Evolutionary conservation across 345 rosid genomes (phyloP).

Genomic region (Aquilaria yunnanensis): DNA sequence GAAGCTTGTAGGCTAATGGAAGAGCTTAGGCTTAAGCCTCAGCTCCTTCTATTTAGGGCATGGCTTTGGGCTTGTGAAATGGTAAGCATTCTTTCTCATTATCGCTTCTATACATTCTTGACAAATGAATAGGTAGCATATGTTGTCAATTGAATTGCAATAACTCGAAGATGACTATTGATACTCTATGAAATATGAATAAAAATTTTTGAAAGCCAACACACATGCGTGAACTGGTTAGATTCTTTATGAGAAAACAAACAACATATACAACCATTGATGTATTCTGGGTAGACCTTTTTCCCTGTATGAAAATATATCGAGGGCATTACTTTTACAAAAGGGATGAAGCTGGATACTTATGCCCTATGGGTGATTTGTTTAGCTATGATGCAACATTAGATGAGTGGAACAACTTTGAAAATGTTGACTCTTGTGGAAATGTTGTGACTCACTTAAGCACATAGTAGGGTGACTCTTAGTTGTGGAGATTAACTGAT

Average conservation of each 20-base stretch:
- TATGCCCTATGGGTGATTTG: constrained; percentile 93
- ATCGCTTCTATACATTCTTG: not conserved
- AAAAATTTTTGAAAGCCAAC: no score
- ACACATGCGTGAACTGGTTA: no score
- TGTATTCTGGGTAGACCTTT: no score
- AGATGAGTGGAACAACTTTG: constrained; percentile 28
- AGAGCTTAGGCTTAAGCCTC: constrained; percentile 55
- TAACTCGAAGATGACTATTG: no score
- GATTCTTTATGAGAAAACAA: no score
- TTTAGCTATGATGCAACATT: constrained; percentile 86
- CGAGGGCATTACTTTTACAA: constrained; percentile 77
- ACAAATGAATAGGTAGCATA: no score
- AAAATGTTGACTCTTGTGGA: constrained; percentile 23
- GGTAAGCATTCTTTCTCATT: constrained; percentile 35
- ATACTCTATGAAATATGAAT: no score
- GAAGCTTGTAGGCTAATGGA: constrained; percentile 46
- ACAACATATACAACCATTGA: no score
- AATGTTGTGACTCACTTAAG: constrained; percentile 13
- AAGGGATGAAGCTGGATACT: constrained; percentile 89
- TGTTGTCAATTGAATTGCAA: no score
- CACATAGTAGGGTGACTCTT: constrained; percentile 21
- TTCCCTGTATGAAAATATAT: constrained; percentile 3
- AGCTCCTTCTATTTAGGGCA: constrained; percentile 41
- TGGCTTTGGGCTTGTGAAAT: constrained; percentile 97
- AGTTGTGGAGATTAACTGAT: constrained; percentile 53